Percentiles rank a stretch among this genome's conserved stretches.
Conservation (phyloP, 345 rosid genomes). For the Populus deltoides region DNA sequence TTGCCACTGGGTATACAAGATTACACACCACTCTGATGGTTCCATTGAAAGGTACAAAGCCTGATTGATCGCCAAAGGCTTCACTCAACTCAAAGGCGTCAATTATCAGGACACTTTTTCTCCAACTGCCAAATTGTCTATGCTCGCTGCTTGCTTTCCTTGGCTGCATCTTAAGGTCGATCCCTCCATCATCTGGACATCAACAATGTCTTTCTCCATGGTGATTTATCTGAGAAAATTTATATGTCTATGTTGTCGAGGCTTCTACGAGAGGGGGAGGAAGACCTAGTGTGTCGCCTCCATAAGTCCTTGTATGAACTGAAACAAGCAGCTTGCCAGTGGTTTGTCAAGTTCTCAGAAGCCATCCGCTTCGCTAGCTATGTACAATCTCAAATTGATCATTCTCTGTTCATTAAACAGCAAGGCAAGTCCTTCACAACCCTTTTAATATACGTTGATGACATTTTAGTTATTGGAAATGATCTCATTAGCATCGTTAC, state of each 20-base stretch:
- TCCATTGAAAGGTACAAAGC: not conserved
- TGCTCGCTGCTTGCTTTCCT: not conserved
- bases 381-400: not conserved
- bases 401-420: not conserved
- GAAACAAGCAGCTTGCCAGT: not conserved
- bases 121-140: not conserved
- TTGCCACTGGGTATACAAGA: too few species aligned
- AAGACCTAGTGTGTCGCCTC: not conserved
- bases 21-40: not conserved
- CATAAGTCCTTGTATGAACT: not conserved
- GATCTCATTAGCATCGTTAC: not conserved
- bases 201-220: rapidly evolving
- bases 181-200: too few species aligned
- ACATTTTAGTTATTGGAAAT: not conserved
- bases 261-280: not conserved
- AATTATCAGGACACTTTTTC: not conserved
- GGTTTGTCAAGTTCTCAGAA: not conserved
- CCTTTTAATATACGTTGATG: not conserved
- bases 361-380: not conserved
- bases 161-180: not conserved
- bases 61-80: not conserved
- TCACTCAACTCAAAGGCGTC: not conserved
- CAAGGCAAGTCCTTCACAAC: not conserved
- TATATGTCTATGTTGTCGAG: not conserved
- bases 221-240: not conserved